Evolutionary conservation across 2,329 filamentous ascomycete species (phyloP).

Genomic region (Colletotrichum graminicola): DNA sequence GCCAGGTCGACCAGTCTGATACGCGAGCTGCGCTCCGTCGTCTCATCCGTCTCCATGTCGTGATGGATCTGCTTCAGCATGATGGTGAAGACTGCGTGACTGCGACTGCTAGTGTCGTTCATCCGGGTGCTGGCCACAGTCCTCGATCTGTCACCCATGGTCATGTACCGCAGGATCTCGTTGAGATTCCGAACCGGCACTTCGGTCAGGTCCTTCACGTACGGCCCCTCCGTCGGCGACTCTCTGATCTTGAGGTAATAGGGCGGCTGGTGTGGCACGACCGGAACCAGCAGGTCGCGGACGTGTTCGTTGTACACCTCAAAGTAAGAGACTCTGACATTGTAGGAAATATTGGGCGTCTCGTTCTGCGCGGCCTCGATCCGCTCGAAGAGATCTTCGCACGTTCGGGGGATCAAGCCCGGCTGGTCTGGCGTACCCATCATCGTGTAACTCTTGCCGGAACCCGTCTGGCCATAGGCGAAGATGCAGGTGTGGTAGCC

Average conservation of each 20-base stretch:
- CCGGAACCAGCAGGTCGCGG: conserved; percentile 87
- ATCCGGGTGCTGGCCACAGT: conserved; percentile 97
- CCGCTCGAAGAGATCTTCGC: conserved; percentile 93
- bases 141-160: conserved; percentile 85
- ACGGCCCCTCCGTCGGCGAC: conserved; percentile 93
- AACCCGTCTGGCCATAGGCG: conserved; percentile 97
- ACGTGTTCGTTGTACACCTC: conserved; percentile 99
- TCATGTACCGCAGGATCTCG: conserved; percentile 93
- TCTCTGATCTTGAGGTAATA: conserved; percentile 98
- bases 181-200: conserved; percentile 87
- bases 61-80: conserved; percentile 99
- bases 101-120: conserved; percentile 98
- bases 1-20: conserved; percentile 96
- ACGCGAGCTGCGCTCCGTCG: conserved; percentile 91
- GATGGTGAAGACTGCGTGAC: conserved; percentile 97
- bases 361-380: conserved; percentile 84
- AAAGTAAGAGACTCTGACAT: conserved; percentile 97
- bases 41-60: conserved; percentile 96
- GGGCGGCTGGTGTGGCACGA: conserved; percentile 76
- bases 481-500: conserved; percentile 99
- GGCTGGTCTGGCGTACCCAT: conserved; percentile 91
- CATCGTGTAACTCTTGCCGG: conserved; percentile 98
- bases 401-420: conserved; percentile 93
- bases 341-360: conserved; percentile 93
- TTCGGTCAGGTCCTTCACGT: conserved; percentile 96